These are phyloP conservation scores for Phytophthora sansomeana DNA, from an alignment of 352 stramenopile genomes.

Conservation along the genomic window DNA sequence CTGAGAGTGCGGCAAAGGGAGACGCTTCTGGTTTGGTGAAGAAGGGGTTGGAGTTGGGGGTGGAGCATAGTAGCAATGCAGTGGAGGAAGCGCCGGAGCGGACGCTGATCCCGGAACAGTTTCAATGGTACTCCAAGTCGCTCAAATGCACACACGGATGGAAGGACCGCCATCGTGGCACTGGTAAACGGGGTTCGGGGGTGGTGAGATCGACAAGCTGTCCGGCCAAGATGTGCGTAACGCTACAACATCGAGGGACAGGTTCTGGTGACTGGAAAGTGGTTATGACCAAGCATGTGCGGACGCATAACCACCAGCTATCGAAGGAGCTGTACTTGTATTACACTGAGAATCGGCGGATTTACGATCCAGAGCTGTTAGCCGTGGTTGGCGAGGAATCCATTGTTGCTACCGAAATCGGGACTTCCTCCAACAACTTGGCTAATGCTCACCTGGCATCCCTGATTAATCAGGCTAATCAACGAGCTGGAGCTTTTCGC, in stretches of 20 bases:
- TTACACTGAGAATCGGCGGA: constrained; percentile 81
- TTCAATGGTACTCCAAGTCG: constrained; percentile 85
- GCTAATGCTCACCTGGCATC: constrained; percentile 19
- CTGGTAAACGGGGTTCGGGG: constrained; percentile 67
- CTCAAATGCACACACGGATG: constrained; percentile 85
- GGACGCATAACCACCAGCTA: constrained; percentile 76
- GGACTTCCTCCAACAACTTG: constrained; percentile 11
- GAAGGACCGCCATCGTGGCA: constrained; percentile 74
- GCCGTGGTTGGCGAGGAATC: constrained; percentile 27
- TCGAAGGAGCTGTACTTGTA: constrained; percentile 79
- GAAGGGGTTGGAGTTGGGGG: constrained; percentile 14
- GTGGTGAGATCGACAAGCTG: constrained; percentile 75
- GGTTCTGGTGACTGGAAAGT: constrained; percentile 64
- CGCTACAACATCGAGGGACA: constrained; percentile 57
- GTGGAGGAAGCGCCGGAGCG: constrained; percentile 26
- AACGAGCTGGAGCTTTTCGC: constrained; percentile 24
- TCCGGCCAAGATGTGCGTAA: constrained; percentile 84
- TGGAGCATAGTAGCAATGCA: neutral
- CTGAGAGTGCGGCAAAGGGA: constrained; percentile 44
- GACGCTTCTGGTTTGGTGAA: neutral
- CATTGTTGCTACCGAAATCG: neutral
- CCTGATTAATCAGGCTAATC: constrained; percentile 30
- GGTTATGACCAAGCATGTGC: constrained; percentile 78
- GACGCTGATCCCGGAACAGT: constrained; percentile 66
- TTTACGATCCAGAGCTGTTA: constrained; percentile 79